Conservation (phyloP, 164 flowering plant genomes). For the Warburgia ugandensis region DNA sequence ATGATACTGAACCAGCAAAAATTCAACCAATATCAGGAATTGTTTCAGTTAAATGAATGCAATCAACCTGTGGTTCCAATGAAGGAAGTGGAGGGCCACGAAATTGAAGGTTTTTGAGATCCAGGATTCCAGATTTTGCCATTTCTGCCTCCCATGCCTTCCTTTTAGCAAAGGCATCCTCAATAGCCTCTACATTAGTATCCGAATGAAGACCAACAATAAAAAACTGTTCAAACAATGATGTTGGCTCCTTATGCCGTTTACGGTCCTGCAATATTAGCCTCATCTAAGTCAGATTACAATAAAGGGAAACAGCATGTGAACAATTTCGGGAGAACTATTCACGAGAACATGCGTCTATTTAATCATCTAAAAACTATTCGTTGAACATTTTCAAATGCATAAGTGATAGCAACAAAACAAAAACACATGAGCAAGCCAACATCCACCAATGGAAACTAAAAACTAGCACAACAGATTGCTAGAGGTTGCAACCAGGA, state of each 20-base stretch:
- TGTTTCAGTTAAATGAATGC: neutral
- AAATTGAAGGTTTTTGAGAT: slow-evolving; percentile 30
- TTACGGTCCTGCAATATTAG: slow-evolving; percentile 40
- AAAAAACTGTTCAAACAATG: slow-evolving; percentile 83
- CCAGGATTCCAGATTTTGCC: slow-evolving; percentile 33
- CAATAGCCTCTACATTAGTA: slow-evolving; percentile 68
- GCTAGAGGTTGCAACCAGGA: too few species aligned
- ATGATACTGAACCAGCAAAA: neutral
- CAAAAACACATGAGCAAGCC: too few species aligned
- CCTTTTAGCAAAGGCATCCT: slow-evolving; percentile 63
- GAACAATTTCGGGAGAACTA: neutral
- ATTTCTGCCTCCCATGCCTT: slow-evolving; percentile 71
- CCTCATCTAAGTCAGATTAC: slow-evolving; percentile 6
- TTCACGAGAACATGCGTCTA: neutral
- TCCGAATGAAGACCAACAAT: slow-evolving; percentile 80
- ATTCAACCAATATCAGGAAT: slow-evolving; percentile 2
- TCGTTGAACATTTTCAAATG: neutral
- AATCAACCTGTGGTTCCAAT: slow-evolving; percentile 77
- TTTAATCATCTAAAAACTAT: neutral
- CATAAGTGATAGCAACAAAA: too few species aligned
- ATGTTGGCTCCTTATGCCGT: slow-evolving; percentile 61
- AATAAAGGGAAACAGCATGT: neutral
- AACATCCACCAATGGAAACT: too few species aligned
- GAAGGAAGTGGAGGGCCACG: slow-evolving; percentile 47
- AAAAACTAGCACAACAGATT: too few species aligned